phyloP scores from a whole-genome alignment of 768 basidiomycete genomes.

The Tylopilus sp. region DNA sequence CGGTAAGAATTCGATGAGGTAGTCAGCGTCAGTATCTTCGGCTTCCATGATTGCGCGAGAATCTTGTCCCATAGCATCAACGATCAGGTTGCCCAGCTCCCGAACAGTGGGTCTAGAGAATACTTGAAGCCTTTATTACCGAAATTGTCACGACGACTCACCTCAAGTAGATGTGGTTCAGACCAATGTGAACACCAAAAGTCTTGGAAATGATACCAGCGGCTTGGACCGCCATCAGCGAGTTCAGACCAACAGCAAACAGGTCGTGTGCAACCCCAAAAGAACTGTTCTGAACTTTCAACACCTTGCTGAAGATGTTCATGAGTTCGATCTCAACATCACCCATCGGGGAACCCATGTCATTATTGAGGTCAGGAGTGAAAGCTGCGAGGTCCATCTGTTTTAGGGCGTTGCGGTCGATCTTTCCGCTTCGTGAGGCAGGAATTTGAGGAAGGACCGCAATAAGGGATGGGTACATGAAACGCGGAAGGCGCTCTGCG shows the following conservation, averaged over 20 bases:
- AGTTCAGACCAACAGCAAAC: slow-evolving; percentile 30
- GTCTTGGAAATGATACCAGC: slow-evolving; percentile 29
- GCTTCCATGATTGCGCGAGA: slow-evolving; percentile 28
- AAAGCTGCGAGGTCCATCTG: slow-evolving; percentile 25
- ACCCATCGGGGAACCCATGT: slow-evolving; percentile 24
- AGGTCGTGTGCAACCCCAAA: slow-evolving; percentile 29
- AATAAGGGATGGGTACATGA: slow-evolving; percentile 31
- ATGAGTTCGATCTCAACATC: slow-evolving; percentile 28
- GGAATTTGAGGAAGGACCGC: slow-evolving; percentile 24
- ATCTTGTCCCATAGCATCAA: slow-evolving; percentile 30
- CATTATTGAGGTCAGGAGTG: slow-evolving; percentile 17
- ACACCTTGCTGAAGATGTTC: slow-evolving; percentile 22
- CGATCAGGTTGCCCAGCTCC: slow-evolving; percentile 24
- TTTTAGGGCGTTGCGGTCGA: slow-evolving; percentile 27
- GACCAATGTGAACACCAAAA: slow-evolving; percentile 26
- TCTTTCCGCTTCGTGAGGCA: slow-evolving; percentile 26
- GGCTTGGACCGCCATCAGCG: slow-evolving; percentile 32
- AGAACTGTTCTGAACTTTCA: slow-evolving; percentile 18
- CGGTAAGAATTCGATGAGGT: slow-evolving; percentile 27
- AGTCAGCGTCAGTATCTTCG: slow-evolving; percentile 28
- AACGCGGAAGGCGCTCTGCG: slow-evolving; percentile 29
- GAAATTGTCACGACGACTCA: slow-evolving; percentile 2
- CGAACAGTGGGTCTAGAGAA: slow-evolving; percentile 23
- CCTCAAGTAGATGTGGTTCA: slow-evolving; percentile 30
- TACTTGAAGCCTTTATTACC: not conserved